Conservation (phyloP, 2,329 filamentous ascomycete species). For the Trichophaea hybrida region DNA sequence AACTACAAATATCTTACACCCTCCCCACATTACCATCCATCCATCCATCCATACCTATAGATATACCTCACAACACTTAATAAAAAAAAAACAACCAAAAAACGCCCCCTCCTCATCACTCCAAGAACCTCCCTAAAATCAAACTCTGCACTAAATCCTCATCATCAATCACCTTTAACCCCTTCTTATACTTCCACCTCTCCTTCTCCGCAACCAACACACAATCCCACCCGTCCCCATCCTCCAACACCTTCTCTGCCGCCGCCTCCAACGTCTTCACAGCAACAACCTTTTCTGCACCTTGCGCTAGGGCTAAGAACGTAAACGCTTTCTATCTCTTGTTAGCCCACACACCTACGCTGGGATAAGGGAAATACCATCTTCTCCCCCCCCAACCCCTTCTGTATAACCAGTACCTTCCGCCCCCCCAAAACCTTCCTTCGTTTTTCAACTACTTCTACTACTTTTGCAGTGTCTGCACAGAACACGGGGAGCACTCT, state of each 20-base stretch:
- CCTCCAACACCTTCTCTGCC: conserved; percentile 41
- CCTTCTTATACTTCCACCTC: conserved; percentile 20
- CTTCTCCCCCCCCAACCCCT: conserved; percentile 37
- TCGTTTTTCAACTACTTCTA: conserved; percentile 44
- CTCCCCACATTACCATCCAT: too few relatives aligned
- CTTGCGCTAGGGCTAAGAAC: conserved; percentile 66
- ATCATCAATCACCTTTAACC: conserved; percentile 56
- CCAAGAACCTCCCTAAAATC: conserved; percentile 48
- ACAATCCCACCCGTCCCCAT: conserved; percentile 10
- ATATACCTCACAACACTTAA: too few relatives aligned
- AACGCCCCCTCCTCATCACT: too few relatives aligned
- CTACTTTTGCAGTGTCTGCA: conserved; percentile 42
- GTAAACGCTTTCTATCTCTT: conserved; percentile 48
- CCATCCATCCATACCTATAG: too few relatives aligned
- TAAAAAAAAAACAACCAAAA: too few relatives aligned
- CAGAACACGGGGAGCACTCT: conserved; percentile 51
- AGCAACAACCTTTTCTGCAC: conserved; percentile 50
- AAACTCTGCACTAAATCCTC: conserved; percentile 87
- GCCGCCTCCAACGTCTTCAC: conserved; percentile 54
- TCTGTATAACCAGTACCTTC: conserved; percentile 57
- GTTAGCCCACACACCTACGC: too few relatives aligned
- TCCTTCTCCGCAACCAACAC: not conserved
- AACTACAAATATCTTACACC: too few relatives aligned
- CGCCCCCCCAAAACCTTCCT: conserved; percentile 49
- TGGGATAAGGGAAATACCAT: conserved; percentile 5